phyloP scores from a whole-genome alignment of 202 grass and related monocot genomes.

The Carex sylvatica region DNA sequence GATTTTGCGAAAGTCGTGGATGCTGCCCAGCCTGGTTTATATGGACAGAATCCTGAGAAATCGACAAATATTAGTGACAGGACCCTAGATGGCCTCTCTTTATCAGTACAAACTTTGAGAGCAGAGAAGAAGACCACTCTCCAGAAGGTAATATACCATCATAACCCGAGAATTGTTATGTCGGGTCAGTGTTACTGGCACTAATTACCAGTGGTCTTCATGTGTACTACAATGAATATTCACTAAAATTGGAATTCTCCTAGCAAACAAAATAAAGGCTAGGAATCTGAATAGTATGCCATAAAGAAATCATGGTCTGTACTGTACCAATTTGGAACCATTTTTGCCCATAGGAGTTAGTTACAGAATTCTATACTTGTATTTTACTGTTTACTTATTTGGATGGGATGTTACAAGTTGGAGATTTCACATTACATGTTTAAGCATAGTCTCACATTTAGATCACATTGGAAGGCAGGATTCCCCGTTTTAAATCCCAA shows the following conservation, averaged over 20 bases:
- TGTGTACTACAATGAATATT: background rate
- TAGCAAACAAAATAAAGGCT: background rate
- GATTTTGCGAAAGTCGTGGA: constrained; percentile 69
- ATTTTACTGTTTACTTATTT: background rate
- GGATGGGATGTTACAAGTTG: background rate
- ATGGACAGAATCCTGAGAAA: constrained; percentile 49
- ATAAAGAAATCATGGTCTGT: background rate
- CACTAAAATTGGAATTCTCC: background rate
- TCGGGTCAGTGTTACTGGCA: background rate
- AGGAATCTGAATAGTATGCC: background rate
- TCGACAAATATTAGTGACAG: constrained; percentile 71
- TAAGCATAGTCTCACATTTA: background rate
- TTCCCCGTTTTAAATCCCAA: background rate
- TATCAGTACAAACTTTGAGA: constrained; percentile 67
- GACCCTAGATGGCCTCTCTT: constrained; percentile 75
- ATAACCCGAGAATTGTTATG: background rate
- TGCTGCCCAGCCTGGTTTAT: constrained; percentile 75
- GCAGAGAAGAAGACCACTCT: constrained; percentile 56
- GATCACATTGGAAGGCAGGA: background rate
- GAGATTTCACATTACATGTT: background rate
- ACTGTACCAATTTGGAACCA: background rate
- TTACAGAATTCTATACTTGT: background rate
- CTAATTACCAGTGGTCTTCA: background rate
- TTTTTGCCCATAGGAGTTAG: background rate
- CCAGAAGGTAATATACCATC: constrained; percentile 55